Evolutionary conservation across 768 basidiomycete genomes (phyloP).

Genomic region (Pleurotus sapidus): DNA sequence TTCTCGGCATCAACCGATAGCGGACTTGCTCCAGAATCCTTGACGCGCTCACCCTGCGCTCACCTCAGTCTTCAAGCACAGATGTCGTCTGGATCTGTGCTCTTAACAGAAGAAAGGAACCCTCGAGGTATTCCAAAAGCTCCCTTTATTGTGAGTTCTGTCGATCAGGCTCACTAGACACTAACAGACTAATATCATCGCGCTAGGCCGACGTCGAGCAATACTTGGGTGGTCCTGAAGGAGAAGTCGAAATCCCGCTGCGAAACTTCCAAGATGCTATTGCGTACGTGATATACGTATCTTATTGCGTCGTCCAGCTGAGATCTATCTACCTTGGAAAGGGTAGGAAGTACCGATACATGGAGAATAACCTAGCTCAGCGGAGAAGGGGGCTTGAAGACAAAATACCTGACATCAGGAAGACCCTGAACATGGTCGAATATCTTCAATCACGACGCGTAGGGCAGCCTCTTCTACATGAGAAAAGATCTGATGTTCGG

Average conservation of each 20-base stretch:
- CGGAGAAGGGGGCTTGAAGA: constrained; percentile 79
- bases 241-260: constrained; percentile 73
- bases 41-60: not conserved
- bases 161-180: not conserved
- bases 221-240: constrained; percentile 78
- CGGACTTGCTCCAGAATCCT: not conserved
- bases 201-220: constrained; percentile 81
- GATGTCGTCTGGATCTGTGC: constrained; percentile 11
- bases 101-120: constrained; percentile 57
- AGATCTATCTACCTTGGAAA: constrained; percentile 29
- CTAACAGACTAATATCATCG: not conserved
- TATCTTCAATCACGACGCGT: constrained; percentile 73
- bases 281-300: constrained; percentile 80
- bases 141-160: constrained; percentile 78
- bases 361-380: constrained; percentile 85
- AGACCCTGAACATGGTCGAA: constrained; percentile 88
- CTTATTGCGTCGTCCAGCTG: constrained; percentile 6
- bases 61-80: not conserved
- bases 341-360: constrained; percentile 95
- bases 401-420: constrained; percentile 95
- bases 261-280: constrained; percentile 88
- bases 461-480: constrained; percentile 18
- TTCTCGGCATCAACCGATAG: no score
- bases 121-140: constrained; percentile 94
- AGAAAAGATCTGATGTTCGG: constrained; percentile 1